phyloP scores from a whole-genome alignment of 2,329 filamentous ascomycete genomes.

The Fusarium sp. region DNA sequence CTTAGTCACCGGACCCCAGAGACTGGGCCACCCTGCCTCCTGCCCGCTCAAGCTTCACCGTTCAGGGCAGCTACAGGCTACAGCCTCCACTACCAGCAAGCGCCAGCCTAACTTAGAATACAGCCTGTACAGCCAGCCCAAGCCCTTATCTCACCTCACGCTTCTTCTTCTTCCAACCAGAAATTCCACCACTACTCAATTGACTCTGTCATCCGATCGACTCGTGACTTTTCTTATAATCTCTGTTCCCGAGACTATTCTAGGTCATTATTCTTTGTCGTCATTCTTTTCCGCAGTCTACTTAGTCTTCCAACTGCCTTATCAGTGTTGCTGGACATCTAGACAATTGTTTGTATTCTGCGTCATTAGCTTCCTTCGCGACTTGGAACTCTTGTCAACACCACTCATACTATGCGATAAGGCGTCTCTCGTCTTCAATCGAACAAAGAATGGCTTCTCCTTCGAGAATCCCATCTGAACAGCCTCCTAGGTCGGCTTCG shows the following conservation, averaged over 20 bases:
- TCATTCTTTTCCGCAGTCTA: conserved; percentile 34
- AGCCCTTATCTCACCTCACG: conserved; percentile 40
- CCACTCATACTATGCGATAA: conserved; percentile 47
- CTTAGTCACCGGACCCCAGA: conserved; percentile 43
- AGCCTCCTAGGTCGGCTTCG: conserved; percentile 60
- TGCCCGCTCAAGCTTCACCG: conserved; percentile 35
- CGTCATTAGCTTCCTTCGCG: conserved; percentile 30
- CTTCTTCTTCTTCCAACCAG: conserved; percentile 14
- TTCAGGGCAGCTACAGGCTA: conserved; percentile 23
- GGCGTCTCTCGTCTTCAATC: conserved; percentile 29
- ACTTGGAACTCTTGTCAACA: conserved; percentile 19
- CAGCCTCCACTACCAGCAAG: neutral
- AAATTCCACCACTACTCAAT: conserved; percentile 33
- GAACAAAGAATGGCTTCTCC: conserved; percentile 54
- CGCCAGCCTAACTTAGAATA: neutral
- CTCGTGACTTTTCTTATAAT: conserved; percentile 21
- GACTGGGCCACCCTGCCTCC: conserved; percentile 17
- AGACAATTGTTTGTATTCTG: conserved; percentile 13
- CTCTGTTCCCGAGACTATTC: conserved; percentile 25
- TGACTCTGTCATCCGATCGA: conserved; percentile 39
- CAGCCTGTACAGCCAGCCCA: conserved; percentile 7
- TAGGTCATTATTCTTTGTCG: conserved; percentile 30
- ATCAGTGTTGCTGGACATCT: conserved; percentile 20
- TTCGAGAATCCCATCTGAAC: conserved; percentile 54
- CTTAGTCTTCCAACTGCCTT: conserved; percentile 14